Percentiles rank a stretch among this genome's conserved stretches.
phyloP scores from a whole-genome alignment of 305 asterid species.

The Nicotiana rustica region DNA sequence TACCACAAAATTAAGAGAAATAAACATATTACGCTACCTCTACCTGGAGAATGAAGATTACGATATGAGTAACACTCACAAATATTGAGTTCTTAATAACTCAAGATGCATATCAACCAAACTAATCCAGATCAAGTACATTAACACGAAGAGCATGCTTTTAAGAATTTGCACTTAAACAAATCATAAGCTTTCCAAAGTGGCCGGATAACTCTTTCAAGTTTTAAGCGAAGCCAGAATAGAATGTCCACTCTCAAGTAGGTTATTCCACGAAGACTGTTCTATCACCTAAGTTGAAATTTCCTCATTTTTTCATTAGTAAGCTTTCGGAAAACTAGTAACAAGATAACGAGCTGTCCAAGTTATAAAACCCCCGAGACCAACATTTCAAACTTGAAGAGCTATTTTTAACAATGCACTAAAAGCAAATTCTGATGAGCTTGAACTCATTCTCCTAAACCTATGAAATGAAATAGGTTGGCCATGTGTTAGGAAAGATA shows the following conservation, averaged over 20 bases:
- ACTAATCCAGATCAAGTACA: conserved; percentile 19
- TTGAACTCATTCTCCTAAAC: not conserved
- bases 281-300: not conserved
- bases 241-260: conserved; percentile 2
- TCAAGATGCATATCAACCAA: not conserved
- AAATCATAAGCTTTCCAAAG: not conserved
- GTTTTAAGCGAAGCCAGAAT: not conserved
- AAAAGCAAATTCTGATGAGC: not conserved
- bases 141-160: not conserved
- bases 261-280: conserved; percentile 13
- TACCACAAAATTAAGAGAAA: not conserved
- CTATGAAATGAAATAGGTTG: too few species aligned
- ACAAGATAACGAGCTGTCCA: not conserved
- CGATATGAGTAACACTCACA: not conserved
- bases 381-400: not conserved
- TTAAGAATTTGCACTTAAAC: not conserved
- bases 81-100: not conserved
- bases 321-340: not conserved
- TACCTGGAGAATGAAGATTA: not conserved
- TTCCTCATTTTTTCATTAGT: not conserved
- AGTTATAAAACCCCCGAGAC: not conserved
- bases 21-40: not conserved
- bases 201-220: conserved; percentile 5
- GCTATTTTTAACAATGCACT: not conserved
- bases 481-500: not conserved